Percentiles rank a stretch among this genome's conserved stretches.
Evolutionary conservation across 2,329 filamentous ascomycete species (phyloP).

Genomic region (Byssoonygena ceratinophila): DNA sequence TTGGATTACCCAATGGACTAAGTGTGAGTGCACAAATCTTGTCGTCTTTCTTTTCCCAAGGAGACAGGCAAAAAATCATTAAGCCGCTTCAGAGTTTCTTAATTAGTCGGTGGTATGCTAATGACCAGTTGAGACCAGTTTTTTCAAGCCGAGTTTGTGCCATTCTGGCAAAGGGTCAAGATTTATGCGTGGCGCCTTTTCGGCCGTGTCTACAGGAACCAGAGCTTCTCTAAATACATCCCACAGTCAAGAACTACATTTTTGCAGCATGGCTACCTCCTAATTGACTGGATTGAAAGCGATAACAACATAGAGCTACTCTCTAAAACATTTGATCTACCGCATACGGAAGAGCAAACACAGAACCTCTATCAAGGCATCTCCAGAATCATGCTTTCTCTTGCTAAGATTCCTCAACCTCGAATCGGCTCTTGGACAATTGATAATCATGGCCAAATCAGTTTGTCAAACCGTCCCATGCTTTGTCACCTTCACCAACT

Average conservation of each 20-base stretch:
- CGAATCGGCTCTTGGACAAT: slow-evolving; percentile 30
- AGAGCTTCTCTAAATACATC: slow-evolving; percentile 9
- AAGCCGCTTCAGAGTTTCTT: no score
- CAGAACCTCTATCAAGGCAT: slow-evolving; percentile 16
- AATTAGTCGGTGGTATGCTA: no score
- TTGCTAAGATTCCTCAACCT: slow-evolving; percentile 20
- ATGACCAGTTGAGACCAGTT: no score
- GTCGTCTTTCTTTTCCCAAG: slow-evolving; percentile 16
- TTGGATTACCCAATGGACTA: slow-evolving; percentile 20
- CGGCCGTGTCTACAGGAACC: not conserved
- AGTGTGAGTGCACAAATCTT: slow-evolving; percentile 16
- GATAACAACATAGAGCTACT: slow-evolving; percentile 11
- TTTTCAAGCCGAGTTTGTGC: slow-evolving; percentile 9
- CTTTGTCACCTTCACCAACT: not conserved
- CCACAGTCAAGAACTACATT: slow-evolving; percentile 9
- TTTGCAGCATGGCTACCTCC: slow-evolving; percentile 13
- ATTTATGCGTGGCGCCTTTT: slow-evolving; percentile 10
- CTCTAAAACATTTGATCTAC: slow-evolving; percentile 5
- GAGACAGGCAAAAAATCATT: slow-evolving; percentile 12
- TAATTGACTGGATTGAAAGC: slow-evolving; percentile 16
- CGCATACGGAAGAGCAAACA: slow-evolving; percentile 15
- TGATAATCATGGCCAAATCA: slow-evolving; percentile 20
- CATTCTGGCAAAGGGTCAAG: slow-evolving; percentile 13
- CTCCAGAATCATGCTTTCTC: not conserved
- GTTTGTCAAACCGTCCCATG: slow-evolving; percentile 22